These are phyloP conservation scores for Moringa oleifera DNA, from an alignment of 345 rosid species.

Conservation along the genomic window DNA sequence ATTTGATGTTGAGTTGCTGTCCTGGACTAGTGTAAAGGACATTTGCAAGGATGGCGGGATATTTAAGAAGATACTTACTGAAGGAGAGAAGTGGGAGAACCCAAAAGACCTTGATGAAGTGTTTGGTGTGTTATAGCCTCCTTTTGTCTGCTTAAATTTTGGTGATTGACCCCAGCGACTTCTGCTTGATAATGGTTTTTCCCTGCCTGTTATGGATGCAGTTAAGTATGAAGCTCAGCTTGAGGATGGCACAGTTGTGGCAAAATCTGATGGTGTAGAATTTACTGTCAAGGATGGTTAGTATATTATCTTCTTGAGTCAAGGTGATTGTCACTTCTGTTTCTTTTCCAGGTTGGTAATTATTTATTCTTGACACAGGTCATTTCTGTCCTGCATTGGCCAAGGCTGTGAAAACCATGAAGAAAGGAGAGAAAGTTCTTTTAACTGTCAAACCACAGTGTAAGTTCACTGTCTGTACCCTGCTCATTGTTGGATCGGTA, in stretches of 20 bases:
- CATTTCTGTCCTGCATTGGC: slow-evolving; percentile 80
- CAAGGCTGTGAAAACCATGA: slow-evolving; percentile 88
- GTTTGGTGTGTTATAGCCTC: slow-evolving; percentile 28
- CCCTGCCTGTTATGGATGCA: slow-evolving; percentile 24
- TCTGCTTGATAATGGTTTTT: not conserved
- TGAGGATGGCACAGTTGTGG: slow-evolving; percentile 69
- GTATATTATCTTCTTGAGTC: slow-evolving; percentile 6
- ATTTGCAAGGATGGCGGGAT: slow-evolving; percentile 86
- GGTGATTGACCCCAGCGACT: not conserved
- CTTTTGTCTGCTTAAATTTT: too few species aligned
- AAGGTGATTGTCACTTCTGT: not conserved
- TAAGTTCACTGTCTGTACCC: slow-evolving; percentile 15
- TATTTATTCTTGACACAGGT: slow-evolving; percentile 29
- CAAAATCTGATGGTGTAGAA: slow-evolving; percentile 68
- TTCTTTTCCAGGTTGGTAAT: not conserved
- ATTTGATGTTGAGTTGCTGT: slow-evolving; percentile 73
- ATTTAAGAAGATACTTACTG: slow-evolving; percentile 60
- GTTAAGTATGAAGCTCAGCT: slow-evolving; percentile 71
- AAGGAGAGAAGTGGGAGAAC: slow-evolving; percentile 75
- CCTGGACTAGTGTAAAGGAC: slow-evolving; percentile 80
- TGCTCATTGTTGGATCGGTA: not conserved
- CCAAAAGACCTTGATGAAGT: slow-evolving; percentile 88
- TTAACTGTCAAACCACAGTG: slow-evolving; percentile 81
- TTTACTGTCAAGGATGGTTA: slow-evolving; percentile 75
- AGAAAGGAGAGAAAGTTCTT: slow-evolving; percentile 70